A percentile compares a stretch with the other conserved stretches of the same genome.
phyloP scores from a whole-genome alignment of 2,329 filamentous ascomycete genomes.

The Cercospora beticola region DNA sequence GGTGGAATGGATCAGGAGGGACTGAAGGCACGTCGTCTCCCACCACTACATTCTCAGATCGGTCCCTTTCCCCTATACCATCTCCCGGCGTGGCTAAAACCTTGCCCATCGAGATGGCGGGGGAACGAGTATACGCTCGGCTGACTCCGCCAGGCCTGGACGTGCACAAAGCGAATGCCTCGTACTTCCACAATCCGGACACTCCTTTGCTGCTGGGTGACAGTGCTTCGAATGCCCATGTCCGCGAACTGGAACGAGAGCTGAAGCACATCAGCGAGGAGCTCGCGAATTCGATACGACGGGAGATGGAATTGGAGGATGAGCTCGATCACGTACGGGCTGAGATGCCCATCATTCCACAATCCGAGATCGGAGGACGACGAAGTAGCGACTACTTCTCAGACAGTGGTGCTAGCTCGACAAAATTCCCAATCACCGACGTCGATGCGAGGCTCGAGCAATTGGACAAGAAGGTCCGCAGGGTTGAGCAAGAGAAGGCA shows the following conservation, averaged over 20 bases:
- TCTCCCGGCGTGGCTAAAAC: constrained; percentile 47
- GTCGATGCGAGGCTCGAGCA: constrained; percentile 62
- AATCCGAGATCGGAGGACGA: constrained; percentile 56
- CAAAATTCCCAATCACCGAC: constrained; percentile 69
- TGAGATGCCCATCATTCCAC: constrained; percentile 61
- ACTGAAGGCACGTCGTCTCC: constrained; percentile 55
- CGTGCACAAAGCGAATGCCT: constrained; percentile 52
- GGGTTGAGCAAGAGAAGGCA: constrained; percentile 87
- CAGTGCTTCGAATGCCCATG: constrained; percentile 55
- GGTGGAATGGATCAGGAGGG: constrained; percentile 59
- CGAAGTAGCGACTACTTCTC: constrained; percentile 97
- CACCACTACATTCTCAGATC: constrained; percentile 63
- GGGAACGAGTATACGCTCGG: constrained; percentile 28
- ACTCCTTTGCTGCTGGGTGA: constrained; percentile 45
- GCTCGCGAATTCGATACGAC: constrained; percentile 84
- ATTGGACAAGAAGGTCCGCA: constrained; percentile 77
- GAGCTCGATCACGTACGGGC: constrained; percentile 82
- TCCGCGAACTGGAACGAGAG: constrained; percentile 92
- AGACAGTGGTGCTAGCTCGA: constrained; percentile 85
- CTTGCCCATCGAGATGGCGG: constrained; percentile 36
- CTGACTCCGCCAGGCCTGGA: constrained; percentile 52
- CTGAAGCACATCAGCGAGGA: constrained; percentile 89
- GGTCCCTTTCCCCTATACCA: constrained; percentile 57
- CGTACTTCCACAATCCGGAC: constrained; percentile 49
- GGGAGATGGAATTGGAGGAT: constrained; percentile 96